Evolutionary conservation across 139 green algal genomes (phyloP).

Genomic region (Diplosphaera chodatii): DNA sequence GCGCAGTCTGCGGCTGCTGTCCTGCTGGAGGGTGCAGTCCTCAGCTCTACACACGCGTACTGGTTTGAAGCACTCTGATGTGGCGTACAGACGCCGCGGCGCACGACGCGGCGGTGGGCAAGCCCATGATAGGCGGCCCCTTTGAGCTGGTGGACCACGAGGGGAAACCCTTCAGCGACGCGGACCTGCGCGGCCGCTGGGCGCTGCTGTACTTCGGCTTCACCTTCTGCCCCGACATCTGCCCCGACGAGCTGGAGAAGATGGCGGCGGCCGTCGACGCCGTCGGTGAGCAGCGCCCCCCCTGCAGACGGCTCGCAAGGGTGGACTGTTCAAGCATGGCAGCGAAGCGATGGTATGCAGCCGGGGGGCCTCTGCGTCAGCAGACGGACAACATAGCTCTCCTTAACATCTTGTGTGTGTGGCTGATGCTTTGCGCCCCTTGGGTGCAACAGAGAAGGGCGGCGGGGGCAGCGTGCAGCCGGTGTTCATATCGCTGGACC

Average conservation of each 20-base stretch:
- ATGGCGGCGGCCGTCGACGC: slow-evolving; percentile 63
- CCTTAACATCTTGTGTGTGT: too few species aligned
- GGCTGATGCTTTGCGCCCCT: too few species aligned
- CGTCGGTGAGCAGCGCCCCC: slow-evolving; percentile 30
- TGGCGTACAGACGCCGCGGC: neutral
- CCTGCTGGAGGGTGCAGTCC: too few species aligned
- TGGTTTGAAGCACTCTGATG: too few species aligned
- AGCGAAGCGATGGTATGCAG: too few species aligned
- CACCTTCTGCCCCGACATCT: slow-evolving; percentile 97
- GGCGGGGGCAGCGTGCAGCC: slow-evolving; percentile 45
- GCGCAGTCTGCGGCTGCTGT: too few species aligned
- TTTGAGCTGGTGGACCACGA: slow-evolving; percentile 81
- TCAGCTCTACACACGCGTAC: too few species aligned
- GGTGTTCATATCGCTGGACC: slow-evolving; percentile 96
- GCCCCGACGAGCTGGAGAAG: slow-evolving; percentile 97
- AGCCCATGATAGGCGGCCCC: slow-evolving; percentile 82
- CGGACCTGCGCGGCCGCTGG: slow-evolving; percentile 81
- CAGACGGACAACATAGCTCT: too few species aligned
- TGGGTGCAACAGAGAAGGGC: slow-evolving; percentile 38
- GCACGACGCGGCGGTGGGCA: slow-evolving; percentile 44
- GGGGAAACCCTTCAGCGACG: slow-evolving; percentile 70
- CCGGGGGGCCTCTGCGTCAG: too few species aligned
- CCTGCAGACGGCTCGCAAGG: too few species aligned
- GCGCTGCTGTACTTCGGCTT: slow-evolving; percentile 98
- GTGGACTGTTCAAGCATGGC: too few species aligned